Evolutionary conservation across 2,329 filamentous ascomycete species (phyloP), one percentile per base, ranked within the genome.

Genomic region (Verticillium isaacii): DNA sequence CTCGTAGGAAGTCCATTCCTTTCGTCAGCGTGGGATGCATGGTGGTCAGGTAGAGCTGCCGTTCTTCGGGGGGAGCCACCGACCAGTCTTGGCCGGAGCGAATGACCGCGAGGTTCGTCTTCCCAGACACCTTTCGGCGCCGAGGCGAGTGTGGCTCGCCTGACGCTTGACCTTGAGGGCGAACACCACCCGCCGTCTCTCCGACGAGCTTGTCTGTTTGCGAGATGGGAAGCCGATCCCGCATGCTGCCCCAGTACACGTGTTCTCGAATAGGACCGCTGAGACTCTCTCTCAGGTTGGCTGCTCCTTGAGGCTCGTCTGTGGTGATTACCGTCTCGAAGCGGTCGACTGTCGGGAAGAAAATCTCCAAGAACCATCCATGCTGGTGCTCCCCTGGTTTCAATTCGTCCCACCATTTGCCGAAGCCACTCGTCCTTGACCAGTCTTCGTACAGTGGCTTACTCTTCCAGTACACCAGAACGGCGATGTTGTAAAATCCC

Each of bases 11-110:
- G 19, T 74, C 67, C 78, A 81, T 80, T 0, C 78, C 79, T 50
- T 70, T 70, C 19, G 69, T 68, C 6, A 81, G 69, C 1, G 78
- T 74, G 0, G 78, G 78, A 60, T 80, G 77, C 76, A 81, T 80
- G 5, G 74, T 78, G 32, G 73, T 70, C 11, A 80, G 69, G 64
- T 80, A 81, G 2, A 80, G 65, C 55, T 73, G 70, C 1, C 77
- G 71, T 68, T 81, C 78, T 32, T 74, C 71, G 1, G 75, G 74
- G 5, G 68, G 62, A 2, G 77, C 78, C 29, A 67, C 71, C 0
- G 72, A 74, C 78, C 77, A 81, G 62, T 80, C 78, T 63, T 81
- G 79, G 0, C 77, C 78, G 0, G 78, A 80, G 32, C 77, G 74
- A 41, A 81, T 80, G 17, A 80, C 69, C 36, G 72, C 70, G 5